Evolutionary conservation across 768 basidiomycete genomes (phyloP).

Genomic region (Trametes elegans): DNA sequence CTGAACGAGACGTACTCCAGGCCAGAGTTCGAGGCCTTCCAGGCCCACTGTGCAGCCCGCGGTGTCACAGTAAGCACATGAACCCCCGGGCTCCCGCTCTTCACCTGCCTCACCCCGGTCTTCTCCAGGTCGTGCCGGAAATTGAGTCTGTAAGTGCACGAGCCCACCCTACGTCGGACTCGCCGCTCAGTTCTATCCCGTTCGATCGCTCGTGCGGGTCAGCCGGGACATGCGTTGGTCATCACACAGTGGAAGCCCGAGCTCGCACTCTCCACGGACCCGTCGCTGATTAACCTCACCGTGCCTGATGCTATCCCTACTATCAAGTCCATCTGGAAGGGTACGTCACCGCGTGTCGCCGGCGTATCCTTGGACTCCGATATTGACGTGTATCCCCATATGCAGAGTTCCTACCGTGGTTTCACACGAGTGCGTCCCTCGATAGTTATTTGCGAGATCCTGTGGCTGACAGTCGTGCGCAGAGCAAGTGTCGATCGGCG

Average conservation of each 20-base stretch:
- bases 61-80: slow-evolving; percentile 24
- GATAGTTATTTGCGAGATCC: not conserved
- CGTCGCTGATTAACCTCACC: slow-evolving; percentile 39
- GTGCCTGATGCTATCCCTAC: slow-evolving; percentile 42
- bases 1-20: slow-evolving; percentile 29
- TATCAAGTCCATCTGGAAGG: slow-evolving; percentile 42
- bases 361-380: no score
- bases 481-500: slow-evolving; percentile 44
- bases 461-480: not conserved
- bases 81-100: not conserved
- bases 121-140: slow-evolving; percentile 24
- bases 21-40: slow-evolving; percentile 27
- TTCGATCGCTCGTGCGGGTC: not conserved
- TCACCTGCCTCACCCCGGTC: not conserved
- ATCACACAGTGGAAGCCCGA: slow-evolving; percentile 47
- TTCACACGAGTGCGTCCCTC: slow-evolving; percentile 22
- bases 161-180: not conserved
- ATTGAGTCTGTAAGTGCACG: slow-evolving; percentile 23
- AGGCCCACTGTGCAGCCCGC: slow-evolving; percentile 24
- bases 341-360: slow-evolving; percentile 23
- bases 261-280: slow-evolving; percentile 35
- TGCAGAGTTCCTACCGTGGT: slow-evolving; percentile 27
- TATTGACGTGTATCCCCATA: slow-evolving; percentile 11
- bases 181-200: not conserved
- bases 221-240: slow-evolving; percentile 41